These are phyloP conservation scores for Rubia peregrina DNA, from an alignment of 305 asterid species.

Conservation along the genomic window DNA sequence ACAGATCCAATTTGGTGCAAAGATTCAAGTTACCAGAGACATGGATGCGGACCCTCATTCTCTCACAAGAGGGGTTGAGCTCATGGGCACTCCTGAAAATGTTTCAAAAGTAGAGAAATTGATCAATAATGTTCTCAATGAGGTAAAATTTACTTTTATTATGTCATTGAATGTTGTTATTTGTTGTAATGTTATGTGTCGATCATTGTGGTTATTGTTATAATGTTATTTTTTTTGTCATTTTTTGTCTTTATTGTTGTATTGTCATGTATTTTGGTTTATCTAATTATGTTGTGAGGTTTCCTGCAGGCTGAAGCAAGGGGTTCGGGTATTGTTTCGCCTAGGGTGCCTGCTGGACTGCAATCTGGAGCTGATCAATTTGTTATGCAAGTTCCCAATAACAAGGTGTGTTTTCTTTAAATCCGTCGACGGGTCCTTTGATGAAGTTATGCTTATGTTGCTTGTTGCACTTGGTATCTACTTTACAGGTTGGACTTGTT, in stretches of 20 bases:
- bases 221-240: no score
- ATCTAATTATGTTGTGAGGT: neutral
- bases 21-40: constrained; percentile 87
- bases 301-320: constrained; percentile 45
- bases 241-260: neutral
- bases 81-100: constrained; percentile 75
- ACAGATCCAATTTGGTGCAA: constrained; percentile 73
- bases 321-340: constrained; percentile 65
- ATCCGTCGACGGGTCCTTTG: neutral
- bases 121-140: constrained; percentile 67
- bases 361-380: constrained; percentile 68
- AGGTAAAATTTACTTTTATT: constrained; percentile 34
- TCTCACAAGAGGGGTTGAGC: constrained; percentile 66
- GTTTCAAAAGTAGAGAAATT: constrained; percentile 74
- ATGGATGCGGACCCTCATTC: constrained; percentile 79
- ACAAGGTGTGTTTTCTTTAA: constrained; percentile 24
- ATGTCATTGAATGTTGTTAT: neutral
- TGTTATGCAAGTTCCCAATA: constrained; percentile 54
- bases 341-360: constrained; percentile 51
- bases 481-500: constrained; percentile 81
- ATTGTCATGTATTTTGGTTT: neutral
- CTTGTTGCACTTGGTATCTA: neutral
- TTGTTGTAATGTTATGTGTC: neutral
- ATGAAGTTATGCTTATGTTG: neutral
- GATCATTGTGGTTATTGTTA: no score